phyloP scores from a whole-genome alignment of 2,329 filamentous ascomycete genomes.

The Trichophyton mentagrophytes region DNA sequence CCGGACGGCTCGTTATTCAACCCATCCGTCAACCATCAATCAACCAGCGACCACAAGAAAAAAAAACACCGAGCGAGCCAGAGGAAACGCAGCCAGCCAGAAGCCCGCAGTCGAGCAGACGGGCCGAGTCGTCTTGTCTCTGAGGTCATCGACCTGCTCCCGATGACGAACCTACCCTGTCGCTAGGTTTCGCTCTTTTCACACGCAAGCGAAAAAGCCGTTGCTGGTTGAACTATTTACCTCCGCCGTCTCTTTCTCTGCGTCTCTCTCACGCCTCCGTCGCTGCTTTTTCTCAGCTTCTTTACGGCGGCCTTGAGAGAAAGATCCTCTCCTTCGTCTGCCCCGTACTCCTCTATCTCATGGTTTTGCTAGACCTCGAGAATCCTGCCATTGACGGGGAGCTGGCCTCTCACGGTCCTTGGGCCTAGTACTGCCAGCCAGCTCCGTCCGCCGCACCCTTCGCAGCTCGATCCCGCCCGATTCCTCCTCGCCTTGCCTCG shows the following conservation, averaged over 20 bases:
- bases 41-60: background rate
- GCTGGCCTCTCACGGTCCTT: constrained; percentile 28
- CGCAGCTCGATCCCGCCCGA: constrained; percentile 11
- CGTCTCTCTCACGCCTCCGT: background rate
- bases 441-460: constrained; percentile 7
- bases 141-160: background rate
- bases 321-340: background rate
- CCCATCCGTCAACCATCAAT: background rate
- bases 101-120: background rate
- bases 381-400: constrained; percentile 24
- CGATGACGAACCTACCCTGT: background rate
- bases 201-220: background rate
- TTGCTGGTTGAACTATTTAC: background rate
- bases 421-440: constrained; percentile 7
- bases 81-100: background rate
- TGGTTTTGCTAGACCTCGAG: background rate
- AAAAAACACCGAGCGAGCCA: background rate
- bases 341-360: background rate
- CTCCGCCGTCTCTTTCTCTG: background rate
- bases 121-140: background rate
- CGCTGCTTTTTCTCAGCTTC: background rate
- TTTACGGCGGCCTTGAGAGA: background rate
- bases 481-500: constrained; percentile 9
- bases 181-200: background rate
- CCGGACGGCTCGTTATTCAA: background rate